These are phyloP conservation scores for Starmera amethionina DNA, from an alignment of 805 yeast species.

Conservation along the genomic window DNA sequence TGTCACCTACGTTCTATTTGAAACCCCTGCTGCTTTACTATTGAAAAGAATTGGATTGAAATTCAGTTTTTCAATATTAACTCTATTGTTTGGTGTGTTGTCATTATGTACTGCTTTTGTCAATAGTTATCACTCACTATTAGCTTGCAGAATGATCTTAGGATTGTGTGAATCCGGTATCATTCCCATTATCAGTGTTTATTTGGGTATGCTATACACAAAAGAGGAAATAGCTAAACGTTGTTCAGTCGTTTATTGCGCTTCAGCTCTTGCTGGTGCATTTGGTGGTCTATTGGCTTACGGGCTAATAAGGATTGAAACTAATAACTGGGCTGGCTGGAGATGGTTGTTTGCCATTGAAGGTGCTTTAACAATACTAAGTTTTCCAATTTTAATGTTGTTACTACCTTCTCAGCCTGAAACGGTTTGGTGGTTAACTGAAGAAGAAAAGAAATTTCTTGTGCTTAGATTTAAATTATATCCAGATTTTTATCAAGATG, in stretches of 20 bases:
- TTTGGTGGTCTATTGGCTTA: slow-evolving; percentile 46
- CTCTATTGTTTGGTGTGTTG: slow-evolving; percentile 26
- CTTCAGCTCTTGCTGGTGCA: slow-evolving; percentile 30
- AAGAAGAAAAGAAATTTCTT: slow-evolving; percentile 29
- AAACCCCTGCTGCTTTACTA: slow-evolving; percentile 28
- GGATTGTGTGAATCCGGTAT: slow-evolving; percentile 46
- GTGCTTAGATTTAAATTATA: slow-evolving; percentile 24
- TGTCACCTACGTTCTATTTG: slow-evolving; percentile 32
- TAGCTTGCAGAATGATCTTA: slow-evolving; percentile 37
- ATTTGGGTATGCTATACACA: slow-evolving; percentile 36
- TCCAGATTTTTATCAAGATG: slow-evolving; percentile 26
- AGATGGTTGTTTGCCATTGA: slow-evolving; percentile 42
- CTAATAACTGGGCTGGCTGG: slow-evolving; percentile 34
- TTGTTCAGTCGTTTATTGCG: slow-evolving; percentile 19
- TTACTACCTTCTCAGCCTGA: slow-evolving; percentile 31
- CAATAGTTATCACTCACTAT: slow-evolving; percentile 28
- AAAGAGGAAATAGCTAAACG: slow-evolving; percentile 39
- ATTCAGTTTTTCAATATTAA: slow-evolving; percentile 21
- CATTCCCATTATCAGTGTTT: slow-evolving; percentile 38
- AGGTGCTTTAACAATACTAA: slow-evolving; percentile 32
- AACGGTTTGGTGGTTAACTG: slow-evolving; percentile 29
- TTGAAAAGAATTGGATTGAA: slow-evolving; percentile 28
- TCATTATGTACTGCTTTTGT: slow-evolving; percentile 35
- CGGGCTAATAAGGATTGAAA: slow-evolving; percentile 27
- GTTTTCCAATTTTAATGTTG: slow-evolving; percentile 23